These are phyloP conservation scores for Alternaria arborescens DNA, from an alignment of 2,329 filamentous ascomycete species.

Conservation along the genomic window DNA sequence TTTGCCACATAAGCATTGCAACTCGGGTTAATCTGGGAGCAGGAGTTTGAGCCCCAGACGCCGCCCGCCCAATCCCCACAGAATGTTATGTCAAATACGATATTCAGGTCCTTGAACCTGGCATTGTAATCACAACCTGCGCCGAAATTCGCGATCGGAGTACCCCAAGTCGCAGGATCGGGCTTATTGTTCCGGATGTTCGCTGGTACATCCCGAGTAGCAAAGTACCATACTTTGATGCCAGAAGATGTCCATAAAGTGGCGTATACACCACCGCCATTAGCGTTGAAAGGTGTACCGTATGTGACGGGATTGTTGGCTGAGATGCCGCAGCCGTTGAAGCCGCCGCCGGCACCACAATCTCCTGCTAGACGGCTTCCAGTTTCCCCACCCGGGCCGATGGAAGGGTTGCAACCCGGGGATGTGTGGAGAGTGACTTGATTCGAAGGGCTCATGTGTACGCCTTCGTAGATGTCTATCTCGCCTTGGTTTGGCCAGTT, in stretches of 20 bases:
- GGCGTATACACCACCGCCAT: conserved; percentile 56
- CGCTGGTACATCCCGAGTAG: conserved; percentile 50
- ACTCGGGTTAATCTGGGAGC: conserved; percentile 42
- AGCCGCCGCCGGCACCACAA: conserved; percentile 49
- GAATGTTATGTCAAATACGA: conserved; percentile 62
- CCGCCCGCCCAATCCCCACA: conserved; percentile 65
- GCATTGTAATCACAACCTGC: conserved; percentile 47
- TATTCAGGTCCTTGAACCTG: conserved; percentile 48
- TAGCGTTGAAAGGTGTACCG: conserved; percentile 52
- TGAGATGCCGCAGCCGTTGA: conserved; percentile 44
- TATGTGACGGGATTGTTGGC: conserved; percentile 42
- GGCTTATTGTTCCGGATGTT: conserved; percentile 54
- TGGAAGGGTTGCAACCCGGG: conserved; percentile 42
- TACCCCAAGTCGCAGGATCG: conserved; percentile 54
- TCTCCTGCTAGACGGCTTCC: conserved; percentile 43
- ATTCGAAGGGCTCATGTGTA: conserved; percentile 49
- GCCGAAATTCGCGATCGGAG: conserved; percentile 50
- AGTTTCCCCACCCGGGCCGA: conserved; percentile 45
- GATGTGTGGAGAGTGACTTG: conserved; percentile 52
- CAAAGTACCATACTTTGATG: conserved; percentile 60
- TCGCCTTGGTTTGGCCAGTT: conserved; percentile 53
- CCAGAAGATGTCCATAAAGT: conserved; percentile 52
- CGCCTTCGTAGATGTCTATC: conserved; percentile 49
- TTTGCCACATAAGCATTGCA: conserved; percentile 51
- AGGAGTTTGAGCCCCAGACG: conserved; percentile 50